These are phyloP conservation scores for Russula earlei DNA, from an alignment of 768 basidiomycete species.

Conservation along the genomic window DNA sequence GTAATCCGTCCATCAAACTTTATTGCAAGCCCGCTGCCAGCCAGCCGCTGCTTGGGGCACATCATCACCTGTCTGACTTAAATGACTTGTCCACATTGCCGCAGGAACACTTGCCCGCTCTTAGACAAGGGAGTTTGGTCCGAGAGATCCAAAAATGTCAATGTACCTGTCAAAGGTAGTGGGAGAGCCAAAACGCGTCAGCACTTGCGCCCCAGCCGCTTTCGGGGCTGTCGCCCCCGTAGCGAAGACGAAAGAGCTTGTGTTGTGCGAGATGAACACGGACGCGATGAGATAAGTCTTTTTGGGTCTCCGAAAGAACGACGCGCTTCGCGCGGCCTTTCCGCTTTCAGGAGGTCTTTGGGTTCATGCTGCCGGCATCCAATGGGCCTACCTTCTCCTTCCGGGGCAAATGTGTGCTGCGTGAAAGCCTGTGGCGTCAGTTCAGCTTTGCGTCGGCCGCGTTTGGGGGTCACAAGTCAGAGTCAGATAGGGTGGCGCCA, in stretches of 20 bases:
- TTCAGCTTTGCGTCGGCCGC: too few species aligned
- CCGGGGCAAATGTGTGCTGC: background rate
- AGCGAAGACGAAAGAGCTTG: too few species aligned
- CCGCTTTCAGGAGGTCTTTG: conserved; percentile 4
- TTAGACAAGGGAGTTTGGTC: background rate
- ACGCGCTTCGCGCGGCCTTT: conserved; percentile 7
- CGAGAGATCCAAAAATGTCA: too few species aligned
- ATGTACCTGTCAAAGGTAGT: background rate
- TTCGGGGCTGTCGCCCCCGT: too few species aligned
- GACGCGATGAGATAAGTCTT: background rate
- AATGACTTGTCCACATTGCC: too few species aligned
- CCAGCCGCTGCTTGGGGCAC: too few species aligned
- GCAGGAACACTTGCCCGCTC: background rate
- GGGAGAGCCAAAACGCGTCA: background rate
- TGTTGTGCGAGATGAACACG: too few species aligned
- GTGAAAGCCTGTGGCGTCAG: too few species aligned
- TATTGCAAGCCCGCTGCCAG: background rate
- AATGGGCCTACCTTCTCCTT: background rate
- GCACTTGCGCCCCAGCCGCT: too few species aligned
- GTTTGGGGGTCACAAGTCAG: too few species aligned
- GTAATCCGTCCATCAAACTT: background rate
- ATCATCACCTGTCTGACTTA: too few species aligned
- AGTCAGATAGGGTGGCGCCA: too few species aligned
- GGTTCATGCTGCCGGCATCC: background rate
- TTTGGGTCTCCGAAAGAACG: conserved; percentile 8